phyloP scores from a whole-genome alignment of 2,329 filamentous ascomycete species.

The Aspergillus niger region DNA sequence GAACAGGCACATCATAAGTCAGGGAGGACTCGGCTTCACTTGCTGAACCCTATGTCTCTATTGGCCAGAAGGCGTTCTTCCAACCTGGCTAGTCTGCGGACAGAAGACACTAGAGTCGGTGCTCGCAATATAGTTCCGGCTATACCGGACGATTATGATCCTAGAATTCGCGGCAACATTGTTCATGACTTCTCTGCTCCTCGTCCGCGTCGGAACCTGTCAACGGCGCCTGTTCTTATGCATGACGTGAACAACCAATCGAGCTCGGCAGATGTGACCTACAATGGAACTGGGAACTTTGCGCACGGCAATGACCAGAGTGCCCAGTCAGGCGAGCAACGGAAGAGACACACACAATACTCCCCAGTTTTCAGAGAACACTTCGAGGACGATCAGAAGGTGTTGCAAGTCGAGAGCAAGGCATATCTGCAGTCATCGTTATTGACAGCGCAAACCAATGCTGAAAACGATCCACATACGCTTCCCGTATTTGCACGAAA shows the following conservation, averaged over 20 bases:
- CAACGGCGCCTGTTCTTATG: slow-evolving; percentile 23
- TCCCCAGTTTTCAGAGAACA: slow-evolving; percentile 64
- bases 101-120: slow-evolving; percentile 55
- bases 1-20: slow-evolving; percentile 36
- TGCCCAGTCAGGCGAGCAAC: slow-evolving; percentile 27
- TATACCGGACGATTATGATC: slow-evolving; percentile 63
- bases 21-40: slow-evolving; percentile 55
- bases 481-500: slow-evolving; percentile 49
- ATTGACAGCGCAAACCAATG: slow-evolving; percentile 33
- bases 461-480: slow-evolving; percentile 31
- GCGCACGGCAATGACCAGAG: slow-evolving; percentile 16
- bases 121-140: slow-evolving; percentile 52
- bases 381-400: slow-evolving; percentile 54
- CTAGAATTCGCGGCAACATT: slow-evolving; percentile 63
- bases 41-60: slow-evolving; percentile 64
- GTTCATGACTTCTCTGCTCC: slow-evolving; percentile 68
- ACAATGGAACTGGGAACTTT: slow-evolving; percentile 9
- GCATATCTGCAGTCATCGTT: slow-evolving; percentile 46
- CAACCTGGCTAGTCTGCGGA: slow-evolving; percentile 50
- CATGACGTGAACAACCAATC: slow-evolving; percentile 14
- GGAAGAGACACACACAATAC: slow-evolving; percentile 46
- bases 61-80: slow-evolving; percentile 59
- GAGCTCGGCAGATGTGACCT: slow-evolving; percentile 20
- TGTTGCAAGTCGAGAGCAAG: slow-evolving; percentile 45
- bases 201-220: slow-evolving; percentile 47